Conservation (phyloP, 352 stramenopile genomes). For the Pythium chondricola region DNA sequence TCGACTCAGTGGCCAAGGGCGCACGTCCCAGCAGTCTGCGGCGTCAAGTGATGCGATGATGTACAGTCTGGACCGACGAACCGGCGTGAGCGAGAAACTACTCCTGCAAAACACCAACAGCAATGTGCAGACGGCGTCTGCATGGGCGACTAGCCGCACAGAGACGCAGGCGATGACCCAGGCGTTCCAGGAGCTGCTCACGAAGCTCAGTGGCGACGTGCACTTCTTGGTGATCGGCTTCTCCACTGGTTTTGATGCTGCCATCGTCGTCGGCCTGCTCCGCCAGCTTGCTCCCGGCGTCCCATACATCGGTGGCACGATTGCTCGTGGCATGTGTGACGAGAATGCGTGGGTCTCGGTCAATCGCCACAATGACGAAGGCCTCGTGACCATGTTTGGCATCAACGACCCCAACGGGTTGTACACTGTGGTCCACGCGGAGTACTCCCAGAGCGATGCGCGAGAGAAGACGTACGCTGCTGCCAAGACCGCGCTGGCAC, state of each 20-base stretch:
- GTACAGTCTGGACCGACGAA: slow-evolving; percentile 38
- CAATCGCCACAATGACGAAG: slow-evolving; percentile 81
- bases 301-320: slow-evolving; percentile 80
- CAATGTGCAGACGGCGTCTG: slow-evolving; percentile 62
- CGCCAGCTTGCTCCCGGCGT: slow-evolving; percentile 71
- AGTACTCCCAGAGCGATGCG: slow-evolving; percentile 77
- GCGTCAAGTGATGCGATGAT: slow-evolving; percentile 20
- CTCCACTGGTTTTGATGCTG: slow-evolving; percentile 74
- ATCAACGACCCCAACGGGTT: slow-evolving; percentile 78
- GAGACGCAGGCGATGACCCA: slow-evolving; percentile 68
- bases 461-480: slow-evolving; percentile 74
- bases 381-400: slow-evolving; percentile 78
- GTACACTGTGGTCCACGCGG: slow-evolving; percentile 73
- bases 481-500: slow-evolving; percentile 54
- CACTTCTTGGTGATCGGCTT: slow-evolving; percentile 85
- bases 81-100: slow-evolving; percentile 43
- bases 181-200: slow-evolving; percentile 74
- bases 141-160: slow-evolving; percentile 67
- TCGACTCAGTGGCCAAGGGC: slow-evolving; percentile 3
- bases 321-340: slow-evolving; percentile 79
- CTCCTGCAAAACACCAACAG: slow-evolving; percentile 45
- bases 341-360: slow-evolving; percentile 85
- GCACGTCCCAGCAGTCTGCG: not conserved
- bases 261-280: slow-evolving; percentile 64
- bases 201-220: slow-evolving; percentile 67